Conservation (phyloP, 2,329 filamentous ascomycete species). For the Orbilia javanica region DNA sequence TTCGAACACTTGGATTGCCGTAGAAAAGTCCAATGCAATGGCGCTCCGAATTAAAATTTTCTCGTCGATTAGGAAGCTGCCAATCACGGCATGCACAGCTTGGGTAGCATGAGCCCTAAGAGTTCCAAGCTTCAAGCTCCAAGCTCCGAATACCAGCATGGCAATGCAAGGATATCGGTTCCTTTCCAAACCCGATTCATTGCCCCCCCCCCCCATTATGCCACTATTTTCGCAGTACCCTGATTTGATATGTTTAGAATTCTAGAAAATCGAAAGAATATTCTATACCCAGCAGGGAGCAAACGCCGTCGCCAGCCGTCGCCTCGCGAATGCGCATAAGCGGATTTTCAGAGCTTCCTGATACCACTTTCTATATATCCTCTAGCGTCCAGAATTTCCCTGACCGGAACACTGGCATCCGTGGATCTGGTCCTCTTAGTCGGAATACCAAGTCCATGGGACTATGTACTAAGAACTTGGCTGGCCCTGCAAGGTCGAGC, state of each 20-base stretch:
- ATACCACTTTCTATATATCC: neutral
- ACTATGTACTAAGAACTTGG: neutral
- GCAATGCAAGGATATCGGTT: neutral
- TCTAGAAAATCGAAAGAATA: neutral
- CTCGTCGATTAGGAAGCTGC: neutral
- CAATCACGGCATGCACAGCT: neutral
- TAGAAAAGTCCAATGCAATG: neutral
- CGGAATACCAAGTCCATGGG: slow-evolving; percentile 1
- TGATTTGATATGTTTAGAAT: neutral
- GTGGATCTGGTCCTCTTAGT: neutral
- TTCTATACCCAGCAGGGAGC: neutral
- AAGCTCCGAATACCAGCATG: no score
- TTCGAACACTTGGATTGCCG: neutral
- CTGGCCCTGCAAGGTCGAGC: neutral
- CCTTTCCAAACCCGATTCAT: neutral
- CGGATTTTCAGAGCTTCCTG: neutral
- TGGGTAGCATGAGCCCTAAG: neutral
- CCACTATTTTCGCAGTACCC: no score
- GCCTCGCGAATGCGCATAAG: neutral
- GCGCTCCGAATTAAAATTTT: neutral
- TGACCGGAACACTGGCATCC: neutral
- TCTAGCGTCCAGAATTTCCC: neutral
- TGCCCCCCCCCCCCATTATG: neutral
- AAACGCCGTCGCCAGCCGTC: neutral
- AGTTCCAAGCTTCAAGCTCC: neutral